A percentile compares a stretch with the other conserved stretches of the same genome.
Evolutionary conservation across 257 asterid species (phyloP).

Genomic region (Rubia yunnanensis): DNA sequence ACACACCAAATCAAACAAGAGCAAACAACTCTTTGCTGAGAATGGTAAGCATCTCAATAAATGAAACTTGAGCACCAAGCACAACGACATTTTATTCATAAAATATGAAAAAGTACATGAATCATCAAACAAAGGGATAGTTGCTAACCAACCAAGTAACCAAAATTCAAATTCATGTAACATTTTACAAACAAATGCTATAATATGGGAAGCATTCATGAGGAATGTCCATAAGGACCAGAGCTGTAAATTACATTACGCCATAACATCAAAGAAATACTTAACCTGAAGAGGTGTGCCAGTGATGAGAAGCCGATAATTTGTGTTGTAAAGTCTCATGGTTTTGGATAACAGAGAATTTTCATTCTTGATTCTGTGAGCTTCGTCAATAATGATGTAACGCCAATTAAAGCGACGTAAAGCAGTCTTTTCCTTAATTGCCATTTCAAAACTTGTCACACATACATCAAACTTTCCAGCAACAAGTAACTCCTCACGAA

Average conservation of each 20-base stretch:
- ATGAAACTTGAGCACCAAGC: background rate
- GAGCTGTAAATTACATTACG: background rate
- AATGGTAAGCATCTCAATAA: background rate
- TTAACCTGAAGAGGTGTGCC: constrained; percentile 97
- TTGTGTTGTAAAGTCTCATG: constrained; percentile 83
- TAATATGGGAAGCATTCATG: background rate
- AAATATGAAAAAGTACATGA: background rate
- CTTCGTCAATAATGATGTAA: constrained; percentile 93
- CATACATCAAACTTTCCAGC: constrained; percentile 98
- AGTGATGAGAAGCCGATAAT: constrained; percentile 89
- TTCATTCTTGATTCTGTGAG: constrained; percentile 96
- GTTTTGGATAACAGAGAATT: constrained; percentile 94
- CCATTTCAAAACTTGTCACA: constrained; percentile 99
- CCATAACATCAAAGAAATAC: background rate
- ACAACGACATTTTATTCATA: background rate
- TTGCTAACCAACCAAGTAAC: background rate
- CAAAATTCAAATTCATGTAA: background rate
- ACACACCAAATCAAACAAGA: background rate
- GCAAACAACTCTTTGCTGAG: background rate
- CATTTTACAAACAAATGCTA: background rate
- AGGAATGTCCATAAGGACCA: background rate
- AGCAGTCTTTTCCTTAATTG: constrained; percentile 78
- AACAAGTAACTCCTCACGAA: constrained; percentile 87
- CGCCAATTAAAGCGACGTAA: constrained; percentile 98
- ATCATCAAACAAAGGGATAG: background rate